phyloP scores from a whole-genome alignment of 495 filamentous ascomycete species.

The Podospora bellae-mahoneyi region DNA sequence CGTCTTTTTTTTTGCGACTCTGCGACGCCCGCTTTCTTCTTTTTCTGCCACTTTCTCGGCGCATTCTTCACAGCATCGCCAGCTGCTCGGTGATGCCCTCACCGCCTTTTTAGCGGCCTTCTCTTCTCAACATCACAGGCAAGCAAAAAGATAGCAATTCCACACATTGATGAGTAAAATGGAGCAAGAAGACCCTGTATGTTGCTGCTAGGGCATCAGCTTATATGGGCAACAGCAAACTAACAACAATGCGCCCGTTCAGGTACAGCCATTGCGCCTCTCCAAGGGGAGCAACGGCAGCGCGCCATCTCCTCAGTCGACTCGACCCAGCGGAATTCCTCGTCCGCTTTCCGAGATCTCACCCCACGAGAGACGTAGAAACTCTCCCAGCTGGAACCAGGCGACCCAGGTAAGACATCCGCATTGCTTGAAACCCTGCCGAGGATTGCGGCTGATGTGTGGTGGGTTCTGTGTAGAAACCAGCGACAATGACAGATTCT shows the following conservation, averaged over 20 bases:
- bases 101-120: neutral
- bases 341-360: slow-evolving; percentile 58
- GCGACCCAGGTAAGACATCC: slow-evolving; percentile 56
- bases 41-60: neutral
- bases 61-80: neutral
- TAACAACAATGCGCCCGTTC: neutral
- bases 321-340: slow-evolving; percentile 38
- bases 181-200: slow-evolving; percentile 41
- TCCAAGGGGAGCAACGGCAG: slow-evolving; percentile 48
- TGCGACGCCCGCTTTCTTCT: neutral
- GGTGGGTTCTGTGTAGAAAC: slow-evolving; percentile 22
- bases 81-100: neutral
- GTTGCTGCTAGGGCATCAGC: slow-evolving; percentile 9
- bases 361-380: slow-evolving; percentile 56
- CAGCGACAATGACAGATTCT: slow-evolving; percentile 59
- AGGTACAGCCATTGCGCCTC: slow-evolving; percentile 59
- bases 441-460: slow-evolving; percentile 8
- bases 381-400: slow-evolving; percentile 77
- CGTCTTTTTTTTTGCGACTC: neutral
- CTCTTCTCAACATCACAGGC: neutral
- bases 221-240: neutral
- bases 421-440: neutral
- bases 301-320: slow-evolving; percentile 45
- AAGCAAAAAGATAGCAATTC: neutral
- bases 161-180: neutral